Evolutionary conservation across 371 early-diverging fungal species (phyloP).

Genomic region (Batkoa obscura): DNA sequence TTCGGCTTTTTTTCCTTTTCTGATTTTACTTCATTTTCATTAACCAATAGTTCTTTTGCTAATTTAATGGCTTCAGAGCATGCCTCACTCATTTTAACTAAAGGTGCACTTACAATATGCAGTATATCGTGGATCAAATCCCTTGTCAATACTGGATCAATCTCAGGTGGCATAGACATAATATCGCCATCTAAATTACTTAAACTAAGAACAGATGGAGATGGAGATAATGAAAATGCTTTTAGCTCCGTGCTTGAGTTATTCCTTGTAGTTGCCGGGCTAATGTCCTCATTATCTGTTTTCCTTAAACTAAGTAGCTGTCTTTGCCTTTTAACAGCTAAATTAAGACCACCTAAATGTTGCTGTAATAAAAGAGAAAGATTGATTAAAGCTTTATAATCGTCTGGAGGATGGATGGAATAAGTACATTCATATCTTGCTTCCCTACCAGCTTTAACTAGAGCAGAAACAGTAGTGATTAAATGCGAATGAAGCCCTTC

Average conservation of each 20-base stretch:
- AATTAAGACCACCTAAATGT: not conserved
- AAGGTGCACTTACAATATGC: not conserved
- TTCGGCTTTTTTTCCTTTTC: too few species aligned
- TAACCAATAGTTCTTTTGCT: not conserved
- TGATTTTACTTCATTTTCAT: not conserved
- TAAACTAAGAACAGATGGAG: conserved; percentile 2
- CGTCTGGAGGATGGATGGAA: conserved; percentile 3
- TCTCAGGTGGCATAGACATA: not conserved
- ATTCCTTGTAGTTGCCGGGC: not conserved
- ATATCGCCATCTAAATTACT: not conserved
- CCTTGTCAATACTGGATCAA: not conserved
- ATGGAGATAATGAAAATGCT: not conserved
- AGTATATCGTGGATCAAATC: conserved; percentile 3
- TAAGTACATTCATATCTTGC: conserved; percentile 3
- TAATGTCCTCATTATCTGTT: not conserved
- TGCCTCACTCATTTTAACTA: not conserved
- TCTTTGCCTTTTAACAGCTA: conserved; percentile 1
- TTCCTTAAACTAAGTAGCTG: not conserved
- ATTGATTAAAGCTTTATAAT: not conserved
- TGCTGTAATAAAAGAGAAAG: not conserved
- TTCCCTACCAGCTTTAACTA: not conserved
- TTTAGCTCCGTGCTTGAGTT: not conserved
- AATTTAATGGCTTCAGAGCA: not conserved
- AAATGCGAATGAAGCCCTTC: not conserved
- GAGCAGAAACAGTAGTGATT: not conserved